These are phyloP conservation scores for Coemansia sp. DNA, from an alignment of 192 early-diverging fungal species.

Conservation along the genomic window DNA sequence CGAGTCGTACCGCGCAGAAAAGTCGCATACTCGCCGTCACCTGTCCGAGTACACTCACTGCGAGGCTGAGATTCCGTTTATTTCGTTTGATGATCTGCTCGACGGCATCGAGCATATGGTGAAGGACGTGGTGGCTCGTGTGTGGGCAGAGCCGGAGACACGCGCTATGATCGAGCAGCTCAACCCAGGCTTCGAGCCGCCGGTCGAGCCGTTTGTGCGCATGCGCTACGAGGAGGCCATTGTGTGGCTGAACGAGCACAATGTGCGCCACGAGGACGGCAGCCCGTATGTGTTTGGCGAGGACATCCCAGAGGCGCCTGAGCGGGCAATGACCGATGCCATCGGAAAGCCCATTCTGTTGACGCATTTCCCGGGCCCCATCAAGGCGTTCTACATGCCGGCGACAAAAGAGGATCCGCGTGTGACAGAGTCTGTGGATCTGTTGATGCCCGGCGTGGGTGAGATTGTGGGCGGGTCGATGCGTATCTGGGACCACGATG, in stretches of 20 bases:
- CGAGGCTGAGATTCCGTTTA: slow-evolving; percentile 95
- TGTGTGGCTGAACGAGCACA: slow-evolving; percentile 85
- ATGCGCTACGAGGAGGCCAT: slow-evolving; percentile 98
- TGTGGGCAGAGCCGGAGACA: slow-evolving; percentile 74
- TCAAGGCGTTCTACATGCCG: slow-evolving; percentile 99
- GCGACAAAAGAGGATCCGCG: slow-evolving; percentile 74
- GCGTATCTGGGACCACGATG: slow-evolving; percentile 86
- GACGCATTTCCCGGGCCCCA: slow-evolving; percentile 93
- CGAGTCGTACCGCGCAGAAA: slow-evolving; percentile 97
- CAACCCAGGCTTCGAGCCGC: slow-evolving; percentile 82
- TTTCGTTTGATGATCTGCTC: slow-evolving; percentile 88
- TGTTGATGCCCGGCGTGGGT: slow-evolving; percentile 97
- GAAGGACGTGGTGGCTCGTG: slow-evolving; percentile 73
- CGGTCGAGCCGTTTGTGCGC: slow-evolving; percentile 80
- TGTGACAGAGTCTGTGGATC: slow-evolving; percentile 95
- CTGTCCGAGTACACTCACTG: slow-evolving; percentile 96
- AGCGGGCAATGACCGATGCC: slow-evolving; percentile 98
- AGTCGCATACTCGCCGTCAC: slow-evolving; percentile 94
- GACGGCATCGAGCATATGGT: slow-evolving; percentile 87
- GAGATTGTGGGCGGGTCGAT: slow-evolving; percentile 99
- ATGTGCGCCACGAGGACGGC: slow-evolving; percentile 89
- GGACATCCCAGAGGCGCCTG: slow-evolving; percentile 98
- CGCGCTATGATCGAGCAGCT: slow-evolving; percentile 80
- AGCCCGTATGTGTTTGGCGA: slow-evolving; percentile 94
- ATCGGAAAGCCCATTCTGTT: slow-evolving; percentile 94